Evolutionary conservation across 164 flowering plant genomes (phyloP).

Genomic region (Macadamia integrifolia): DNA sequence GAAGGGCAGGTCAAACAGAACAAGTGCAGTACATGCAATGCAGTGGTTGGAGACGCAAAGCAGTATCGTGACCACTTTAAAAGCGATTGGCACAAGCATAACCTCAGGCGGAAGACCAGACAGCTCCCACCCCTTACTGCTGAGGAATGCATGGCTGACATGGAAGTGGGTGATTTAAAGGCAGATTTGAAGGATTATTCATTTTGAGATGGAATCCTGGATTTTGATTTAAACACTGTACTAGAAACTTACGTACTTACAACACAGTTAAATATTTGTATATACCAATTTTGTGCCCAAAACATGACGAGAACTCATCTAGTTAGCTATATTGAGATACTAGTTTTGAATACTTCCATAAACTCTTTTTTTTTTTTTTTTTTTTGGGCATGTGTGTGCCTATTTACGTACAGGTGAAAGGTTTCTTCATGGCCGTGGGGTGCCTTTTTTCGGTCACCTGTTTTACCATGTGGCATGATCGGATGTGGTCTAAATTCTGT

Average conservation of each 20-base stretch:
- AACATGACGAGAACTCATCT: too few species aligned
- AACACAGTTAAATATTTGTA: background rate
- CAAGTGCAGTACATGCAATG: constrained; percentile 84
- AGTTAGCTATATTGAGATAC: too few species aligned
- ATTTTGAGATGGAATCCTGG: constrained; percentile 34
- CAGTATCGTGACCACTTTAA: constrained; percentile 85
- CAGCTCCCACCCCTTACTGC: constrained; percentile 82
- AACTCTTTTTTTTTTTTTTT: too few species aligned
- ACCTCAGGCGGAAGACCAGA: constrained; percentile 73
- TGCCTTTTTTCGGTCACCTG: too few species aligned
- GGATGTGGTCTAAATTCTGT: too few species aligned
- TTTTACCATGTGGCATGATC: too few species aligned
- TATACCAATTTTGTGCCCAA: too few species aligned
- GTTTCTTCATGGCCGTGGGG: too few species aligned
- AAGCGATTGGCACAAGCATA: constrained; percentile 97
- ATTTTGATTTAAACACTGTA: background rate
- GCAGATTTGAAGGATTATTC: constrained; percentile 79
- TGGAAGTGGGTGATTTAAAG: constrained; percentile 55
- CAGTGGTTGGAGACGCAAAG: constrained; percentile 63
- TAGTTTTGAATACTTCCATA: too few species aligned
- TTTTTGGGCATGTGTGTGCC: too few species aligned
- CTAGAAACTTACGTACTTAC: background rate
- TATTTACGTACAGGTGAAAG: too few species aligned
- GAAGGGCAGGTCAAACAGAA: constrained; percentile 53
- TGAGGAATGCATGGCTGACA: constrained; percentile 71